Percentiles rank a stretch among this genome's conserved stretches.
phyloP scores from a whole-genome alignment of 192 early-diverging fungal species.

The Gaertneriomyces sp. region DNA sequence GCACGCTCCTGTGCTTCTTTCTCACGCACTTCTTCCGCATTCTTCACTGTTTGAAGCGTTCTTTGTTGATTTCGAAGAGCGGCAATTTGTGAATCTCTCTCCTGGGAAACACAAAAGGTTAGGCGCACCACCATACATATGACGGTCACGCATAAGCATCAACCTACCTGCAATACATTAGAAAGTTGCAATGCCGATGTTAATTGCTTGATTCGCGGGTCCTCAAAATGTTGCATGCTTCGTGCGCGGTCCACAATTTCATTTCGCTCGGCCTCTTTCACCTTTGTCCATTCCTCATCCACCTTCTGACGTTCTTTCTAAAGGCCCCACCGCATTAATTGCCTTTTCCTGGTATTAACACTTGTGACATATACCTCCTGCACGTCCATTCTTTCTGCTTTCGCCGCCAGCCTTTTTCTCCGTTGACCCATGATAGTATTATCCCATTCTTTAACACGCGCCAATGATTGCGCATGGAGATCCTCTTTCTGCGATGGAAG shows the following conservation, averaged over 20 bases:
- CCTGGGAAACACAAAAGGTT: conserved; percentile 25
- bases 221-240: conserved; percentile 34
- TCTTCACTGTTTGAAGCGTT: conserved; percentile 1
- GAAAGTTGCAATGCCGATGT: conserved; percentile 39
- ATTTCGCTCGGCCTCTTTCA: conserved; percentile 30
- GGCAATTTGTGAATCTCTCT: conserved; percentile 40
- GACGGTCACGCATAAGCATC: background rate
- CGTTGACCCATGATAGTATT: conserved; percentile 50
- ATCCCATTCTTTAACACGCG: conserved; percentile 38
- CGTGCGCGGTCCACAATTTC: conserved; percentile 40
- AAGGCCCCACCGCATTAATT: no score
- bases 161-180: conserved; percentile 42
- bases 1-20: conserved; percentile 11
- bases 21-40: background rate
- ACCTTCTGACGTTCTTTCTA: conserved; percentile 39
- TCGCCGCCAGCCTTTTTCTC: conserved; percentile 40
- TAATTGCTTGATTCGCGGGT: conserved; percentile 32
- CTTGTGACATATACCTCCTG: conserved; percentile 24
- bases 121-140: background rate
- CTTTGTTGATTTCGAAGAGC: conserved; percentile 10
- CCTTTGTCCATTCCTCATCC: conserved; percentile 42
- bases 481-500: conserved; percentile 28
- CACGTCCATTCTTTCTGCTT: conserved; percentile 27
- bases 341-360: background rate
- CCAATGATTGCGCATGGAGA: conserved; percentile 38